Evolutionary conservation across 1,284 basidiomycete genomes (phyloP).

Genomic region (Heterobasidion occidentale): DNA sequence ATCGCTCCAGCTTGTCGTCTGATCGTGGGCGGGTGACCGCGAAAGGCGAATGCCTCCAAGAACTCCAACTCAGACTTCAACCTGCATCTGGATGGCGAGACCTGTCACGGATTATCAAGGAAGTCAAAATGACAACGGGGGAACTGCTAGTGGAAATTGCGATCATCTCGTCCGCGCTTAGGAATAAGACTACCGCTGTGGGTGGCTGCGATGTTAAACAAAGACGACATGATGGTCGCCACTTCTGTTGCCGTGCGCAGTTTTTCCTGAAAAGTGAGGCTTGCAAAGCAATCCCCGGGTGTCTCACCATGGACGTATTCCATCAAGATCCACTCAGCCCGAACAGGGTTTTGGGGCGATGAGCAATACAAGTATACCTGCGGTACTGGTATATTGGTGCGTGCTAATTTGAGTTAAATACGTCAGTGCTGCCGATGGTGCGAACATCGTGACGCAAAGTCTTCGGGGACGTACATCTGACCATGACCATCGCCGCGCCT

Average conservation of each 20-base stretch:
- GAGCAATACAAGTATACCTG: background rate
- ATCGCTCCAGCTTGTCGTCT: background rate
- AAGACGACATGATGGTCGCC: background rate
- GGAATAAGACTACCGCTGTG: background rate
- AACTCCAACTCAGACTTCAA: background rate
- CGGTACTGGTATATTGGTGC: background rate
- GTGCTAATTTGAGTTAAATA: background rate
- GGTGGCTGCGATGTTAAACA: background rate
- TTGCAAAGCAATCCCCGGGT: background rate
- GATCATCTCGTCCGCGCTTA: background rate
- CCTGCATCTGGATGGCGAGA: background rate
- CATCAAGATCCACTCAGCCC: background rate
- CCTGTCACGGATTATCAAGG: background rate
- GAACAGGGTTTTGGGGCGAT: background rate
- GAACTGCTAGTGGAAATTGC: no score
- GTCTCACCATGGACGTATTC: background rate
- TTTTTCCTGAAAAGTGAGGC: background rate
- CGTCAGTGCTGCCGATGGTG: background rate
- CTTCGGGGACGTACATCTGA: background rate
- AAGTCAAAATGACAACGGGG: no score
- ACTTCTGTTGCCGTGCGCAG: background rate
- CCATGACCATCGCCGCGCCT: background rate
- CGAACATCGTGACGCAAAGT: background rate
- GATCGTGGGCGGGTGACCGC: background rate
- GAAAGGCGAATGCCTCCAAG: background rate